Evolutionary conservation across 768 basidiomycete genomes (phyloP), one percentile per base, ranked within the genome.

Genomic region (Rhodocollybia butyracea): DNA sequence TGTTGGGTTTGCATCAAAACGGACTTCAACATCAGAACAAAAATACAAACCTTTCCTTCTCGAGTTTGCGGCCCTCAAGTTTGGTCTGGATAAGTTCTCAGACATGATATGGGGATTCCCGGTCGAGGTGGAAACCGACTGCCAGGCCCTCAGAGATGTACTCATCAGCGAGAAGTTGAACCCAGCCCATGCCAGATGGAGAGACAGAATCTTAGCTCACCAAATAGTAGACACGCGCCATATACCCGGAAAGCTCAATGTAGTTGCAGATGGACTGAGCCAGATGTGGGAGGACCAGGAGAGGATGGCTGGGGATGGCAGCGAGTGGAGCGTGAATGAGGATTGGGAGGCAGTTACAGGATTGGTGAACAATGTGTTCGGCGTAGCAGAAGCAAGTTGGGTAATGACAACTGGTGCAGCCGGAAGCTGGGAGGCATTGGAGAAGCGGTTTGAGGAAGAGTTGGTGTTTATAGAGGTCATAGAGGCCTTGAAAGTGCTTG

Each of bases 11-110:
- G n/a, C n/a, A n/a, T n/a, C n/a, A n/a, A n/a, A n/a, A n/a, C n/a
- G n/a, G n/a, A n/a, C n/a, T n/a, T n/a, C n/a, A n/a, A n/a, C n/a
- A n/a, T n/a, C n/a, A n/a, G n/a, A n/a, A n/a, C n/a, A n/a, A n/a
- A n/a, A n/a, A n/a, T n/a, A n/a, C n/a, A n/a, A n/a, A n/a, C n/a
- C n/a, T n/a, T n/a, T n/a, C n/a, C n/a, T n/a, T n/a, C n/a, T n/a
- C n/a, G n/a, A n/a, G n/a, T n/a, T n/a, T n/a, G n/a, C 72, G 0
- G 70, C 66, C 12, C 63, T 75, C 27, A 71, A 73, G 26, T 71
- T 59, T 32, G 53, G 57, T 0, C 27, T 69, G 0, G 66, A 69
- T 43, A 64, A 71, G 19, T 69, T 71, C 46, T 57, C 60, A 1
- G 53, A 68, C 47, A 56, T 55, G 0, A 54, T 67, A 0, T 67